phyloP scores from a whole-genome alignment of 805 yeast genomes.

The Candida golubevii region DNA sequence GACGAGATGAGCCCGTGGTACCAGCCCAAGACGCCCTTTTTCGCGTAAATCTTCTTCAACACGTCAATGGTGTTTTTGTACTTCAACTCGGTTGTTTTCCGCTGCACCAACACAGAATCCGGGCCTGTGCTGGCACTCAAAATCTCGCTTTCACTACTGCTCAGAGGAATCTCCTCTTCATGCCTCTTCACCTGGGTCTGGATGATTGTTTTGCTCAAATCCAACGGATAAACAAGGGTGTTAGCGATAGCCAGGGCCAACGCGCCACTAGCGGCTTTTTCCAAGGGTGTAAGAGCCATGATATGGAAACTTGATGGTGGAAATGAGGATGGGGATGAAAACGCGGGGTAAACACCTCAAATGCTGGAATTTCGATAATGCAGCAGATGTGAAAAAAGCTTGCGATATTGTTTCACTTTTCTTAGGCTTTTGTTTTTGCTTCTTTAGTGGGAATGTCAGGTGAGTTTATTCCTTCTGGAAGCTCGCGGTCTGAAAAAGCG shows the following conservation, averaged over 20 bases:
- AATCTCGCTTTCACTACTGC: slow-evolving; percentile 9
- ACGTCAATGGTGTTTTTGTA: slow-evolving; percentile 64
- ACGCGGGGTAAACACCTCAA: too few species aligned
- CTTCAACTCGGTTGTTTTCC: slow-evolving; percentile 24
- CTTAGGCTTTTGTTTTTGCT: too few species aligned
- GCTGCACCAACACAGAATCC: slow-evolving; percentile 18
- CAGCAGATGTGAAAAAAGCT: too few species aligned
- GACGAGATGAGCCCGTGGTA: slow-evolving; percentile 71
- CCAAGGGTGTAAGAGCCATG: slow-evolving; percentile 52
- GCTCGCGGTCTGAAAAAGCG: too few species aligned
- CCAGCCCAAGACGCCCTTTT: slow-evolving; percentile 62
- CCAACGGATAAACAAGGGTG: slow-evolving; percentile 75
- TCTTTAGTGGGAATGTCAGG: too few species aligned
- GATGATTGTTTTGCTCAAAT: slow-evolving; percentile 68
- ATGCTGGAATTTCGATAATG: too few species aligned
- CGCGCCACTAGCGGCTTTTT: slow-evolving; percentile 79
- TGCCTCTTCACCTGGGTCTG: slow-evolving; percentile 58
- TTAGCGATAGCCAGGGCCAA: slow-evolving; percentile 79
- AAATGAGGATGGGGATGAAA: too few species aligned
- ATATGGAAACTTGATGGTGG: too few species aligned
- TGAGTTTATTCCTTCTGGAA: too few species aligned
- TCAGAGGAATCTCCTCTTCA: slow-evolving; percentile 1
- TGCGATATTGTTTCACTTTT: too few species aligned
- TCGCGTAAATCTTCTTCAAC: slow-evolving; percentile 49
- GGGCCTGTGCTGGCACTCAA: slow-evolving; percentile 11